Percentiles rank a stretch among this genome's conserved stretches.
Conservation (phyloP, 192 early-diverging fungal genomes). For the Backusella luteola region DNA sequence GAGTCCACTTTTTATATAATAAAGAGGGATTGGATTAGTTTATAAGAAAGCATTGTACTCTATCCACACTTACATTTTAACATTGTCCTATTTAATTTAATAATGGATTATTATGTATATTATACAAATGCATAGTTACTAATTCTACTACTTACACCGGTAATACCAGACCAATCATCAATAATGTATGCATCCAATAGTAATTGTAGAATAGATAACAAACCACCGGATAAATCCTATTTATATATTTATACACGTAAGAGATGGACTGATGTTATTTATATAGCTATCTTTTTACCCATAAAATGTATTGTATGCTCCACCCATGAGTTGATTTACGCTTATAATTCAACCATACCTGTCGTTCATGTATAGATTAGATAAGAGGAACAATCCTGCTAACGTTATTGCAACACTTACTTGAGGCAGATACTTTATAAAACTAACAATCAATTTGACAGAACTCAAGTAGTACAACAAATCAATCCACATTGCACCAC, state of each 20-base stretch:
- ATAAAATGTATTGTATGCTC: constrained; percentile 81
- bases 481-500: constrained; percentile 46
- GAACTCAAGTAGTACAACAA: constrained; percentile 70
- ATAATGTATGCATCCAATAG: constrained; percentile 64
- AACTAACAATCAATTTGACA: constrained; percentile 72
- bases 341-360: constrained; percentile 67
- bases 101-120: too few relatives aligned
- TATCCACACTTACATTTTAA: constrained; percentile 48
- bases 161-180: constrained; percentile 58
- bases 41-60: background rate
- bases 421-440: constrained; percentile 80
- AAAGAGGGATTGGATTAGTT: background rate
- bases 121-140: background rate
- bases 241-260: background rate
- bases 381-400: too few relatives aligned
- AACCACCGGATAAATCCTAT: constrained; percentile 77
- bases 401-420: constrained; percentile 23
- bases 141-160: constrained; percentile 28
- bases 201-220: constrained; percentile 71
- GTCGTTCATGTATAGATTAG: background rate
- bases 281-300: constrained; percentile 30
- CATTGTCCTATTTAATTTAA: constrained; percentile 33
- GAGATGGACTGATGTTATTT: background rate
- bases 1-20: constrained; percentile 48
- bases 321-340: constrained; percentile 82